Conservation (phyloP, 768 basidiomycete genomes). For the Rhodocollybia butyracea region DNA sequence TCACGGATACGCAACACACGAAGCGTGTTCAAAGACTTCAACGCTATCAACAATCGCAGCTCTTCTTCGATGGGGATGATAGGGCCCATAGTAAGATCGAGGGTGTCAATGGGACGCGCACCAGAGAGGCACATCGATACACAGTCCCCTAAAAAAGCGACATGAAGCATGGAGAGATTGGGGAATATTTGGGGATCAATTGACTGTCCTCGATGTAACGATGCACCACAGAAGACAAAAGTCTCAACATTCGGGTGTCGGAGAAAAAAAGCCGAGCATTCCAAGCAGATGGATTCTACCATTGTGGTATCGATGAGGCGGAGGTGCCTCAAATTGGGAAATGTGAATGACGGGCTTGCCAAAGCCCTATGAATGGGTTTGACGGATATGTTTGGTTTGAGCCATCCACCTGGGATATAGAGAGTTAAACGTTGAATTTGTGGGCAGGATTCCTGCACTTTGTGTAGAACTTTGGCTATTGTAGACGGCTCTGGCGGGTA, state of each 20-base stretch:
- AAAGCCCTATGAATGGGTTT: not conserved
- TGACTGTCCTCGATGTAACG: not conserved
- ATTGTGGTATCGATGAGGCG: not conserved
- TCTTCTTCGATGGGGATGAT: not conserved
- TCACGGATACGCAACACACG: not conserved
- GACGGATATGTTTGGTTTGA: not conserved
- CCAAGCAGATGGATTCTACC: not conserved
- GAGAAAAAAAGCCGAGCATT: not conserved
- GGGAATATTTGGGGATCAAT: not conserved
- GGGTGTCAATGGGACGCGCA: not conserved
- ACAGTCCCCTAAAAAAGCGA: not conserved
- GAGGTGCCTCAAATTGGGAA: not conserved
- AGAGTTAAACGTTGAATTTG: not conserved
- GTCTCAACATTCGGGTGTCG: not conserved
- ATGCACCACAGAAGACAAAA: not conserved
- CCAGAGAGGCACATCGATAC: not conserved
- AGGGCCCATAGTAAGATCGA: not conserved
- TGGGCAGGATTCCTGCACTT: not conserved
- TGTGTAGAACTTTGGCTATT: not conserved
- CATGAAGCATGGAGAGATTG: not conserved
- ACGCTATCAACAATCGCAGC: not conserved
- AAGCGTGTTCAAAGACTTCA: not conserved
- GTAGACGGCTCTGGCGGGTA: not conserved
- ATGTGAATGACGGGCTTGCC: not conserved
- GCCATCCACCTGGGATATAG: not conserved